Conservation (phyloP, 208 protist species). For the Entamoeba histolytica region DNA sequence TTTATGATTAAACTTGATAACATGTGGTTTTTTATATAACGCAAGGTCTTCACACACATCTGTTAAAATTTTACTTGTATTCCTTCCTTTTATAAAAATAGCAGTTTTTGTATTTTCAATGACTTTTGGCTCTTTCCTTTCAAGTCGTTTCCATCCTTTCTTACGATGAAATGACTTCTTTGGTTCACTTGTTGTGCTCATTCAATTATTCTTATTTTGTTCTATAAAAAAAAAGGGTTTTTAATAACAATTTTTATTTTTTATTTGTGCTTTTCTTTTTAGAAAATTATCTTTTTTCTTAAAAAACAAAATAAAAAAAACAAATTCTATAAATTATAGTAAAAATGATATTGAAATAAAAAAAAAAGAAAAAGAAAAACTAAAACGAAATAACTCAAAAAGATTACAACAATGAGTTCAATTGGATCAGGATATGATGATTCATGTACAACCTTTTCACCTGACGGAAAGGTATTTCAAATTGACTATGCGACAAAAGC, state of each 20-base stretch:
- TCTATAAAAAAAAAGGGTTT: too few species aligned
- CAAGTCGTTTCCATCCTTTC: background rate
- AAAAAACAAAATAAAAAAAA: background rate
- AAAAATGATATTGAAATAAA: background rate
- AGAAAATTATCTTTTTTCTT: background rate
- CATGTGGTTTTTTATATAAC: background rate
- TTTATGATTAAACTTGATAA: background rate
- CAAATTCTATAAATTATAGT: background rate
- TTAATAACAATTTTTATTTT: background rate
- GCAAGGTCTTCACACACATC: background rate
- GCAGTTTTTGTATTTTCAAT: background rate
- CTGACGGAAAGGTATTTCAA: conserved; percentile 93
- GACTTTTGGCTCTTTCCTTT: background rate
- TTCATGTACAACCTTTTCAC: conserved; percentile 80
- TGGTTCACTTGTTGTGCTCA: background rate
- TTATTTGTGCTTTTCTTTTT: background rate
- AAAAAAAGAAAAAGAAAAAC: background rate
- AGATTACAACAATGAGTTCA: background rate
- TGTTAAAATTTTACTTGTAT: background rate
- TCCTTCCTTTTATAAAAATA: background rate
- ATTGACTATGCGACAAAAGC: conserved; percentile 96
- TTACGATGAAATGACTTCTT: background rate
- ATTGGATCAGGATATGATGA: conserved; percentile 63
- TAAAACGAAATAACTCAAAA: background rate
- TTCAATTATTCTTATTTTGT: background rate